Evolutionary conservation across 192 early-diverging fungal species (phyloP).

Genomic region (Mortierella claussenii): DNA sequence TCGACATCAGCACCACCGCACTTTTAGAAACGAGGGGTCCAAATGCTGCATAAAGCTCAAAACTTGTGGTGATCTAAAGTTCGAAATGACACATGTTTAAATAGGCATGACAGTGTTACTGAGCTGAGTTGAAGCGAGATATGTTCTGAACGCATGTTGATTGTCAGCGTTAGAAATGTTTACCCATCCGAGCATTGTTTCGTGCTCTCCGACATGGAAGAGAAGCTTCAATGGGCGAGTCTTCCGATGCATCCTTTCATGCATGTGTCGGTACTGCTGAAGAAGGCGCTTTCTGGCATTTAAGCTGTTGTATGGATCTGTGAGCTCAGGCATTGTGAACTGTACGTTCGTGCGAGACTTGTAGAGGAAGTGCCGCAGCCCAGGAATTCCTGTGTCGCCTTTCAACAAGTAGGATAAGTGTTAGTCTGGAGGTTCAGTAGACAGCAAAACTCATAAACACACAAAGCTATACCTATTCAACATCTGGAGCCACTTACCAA

Average conservation of each 20-base stretch:
- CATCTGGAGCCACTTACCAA: constrained; percentile 17
- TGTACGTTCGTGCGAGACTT: constrained; percentile 70
- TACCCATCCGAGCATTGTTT: constrained; percentile 75
- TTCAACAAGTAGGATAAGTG: not conserved
- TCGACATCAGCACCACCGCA: constrained; percentile 70
- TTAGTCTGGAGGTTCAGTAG: not conserved
- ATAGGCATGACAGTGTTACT: no score
- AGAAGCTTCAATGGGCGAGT: constrained; percentile 64
- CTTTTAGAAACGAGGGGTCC: constrained; percentile 69
- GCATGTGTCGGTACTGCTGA: constrained; percentile 47
- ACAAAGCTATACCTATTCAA: not conserved
- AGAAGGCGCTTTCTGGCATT: constrained; percentile 63
- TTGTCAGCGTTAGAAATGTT: no score
- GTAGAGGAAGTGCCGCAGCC: constrained; percentile 79
- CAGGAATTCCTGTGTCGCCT: constrained; percentile 72
- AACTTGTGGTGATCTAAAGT: constrained; percentile 65
- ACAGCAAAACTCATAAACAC: not conserved
- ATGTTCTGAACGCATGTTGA: no score
- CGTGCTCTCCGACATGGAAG: constrained; percentile 60
- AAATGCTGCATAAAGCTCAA: constrained; percentile 80
- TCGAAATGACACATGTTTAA: no score
- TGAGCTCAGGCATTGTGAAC: constrained; percentile 71
- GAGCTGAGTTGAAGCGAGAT: no score
- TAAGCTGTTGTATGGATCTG: constrained; percentile 67
- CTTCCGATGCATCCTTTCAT: constrained; percentile 65